Evolutionary conservation across 2,329 filamentous ascomycete species (phyloP).

Genomic region (Pseudonectria foliicola): DNA sequence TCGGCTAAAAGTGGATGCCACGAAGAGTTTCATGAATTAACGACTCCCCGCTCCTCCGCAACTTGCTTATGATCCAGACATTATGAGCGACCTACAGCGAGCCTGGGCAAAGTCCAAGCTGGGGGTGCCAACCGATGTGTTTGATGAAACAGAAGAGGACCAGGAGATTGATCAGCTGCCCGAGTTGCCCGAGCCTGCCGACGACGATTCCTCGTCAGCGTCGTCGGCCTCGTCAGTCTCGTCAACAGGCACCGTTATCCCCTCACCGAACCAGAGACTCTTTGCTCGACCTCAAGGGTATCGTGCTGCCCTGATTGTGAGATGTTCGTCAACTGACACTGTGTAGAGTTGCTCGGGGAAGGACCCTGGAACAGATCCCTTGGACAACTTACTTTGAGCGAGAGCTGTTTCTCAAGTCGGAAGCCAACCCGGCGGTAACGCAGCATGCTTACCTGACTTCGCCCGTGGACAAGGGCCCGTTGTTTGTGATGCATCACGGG

Average conservation of each 20-base stretch:
- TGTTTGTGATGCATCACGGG: constrained; percentile 93
- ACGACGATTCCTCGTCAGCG: constrained; percentile 64
- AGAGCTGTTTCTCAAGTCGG: constrained; percentile 65
- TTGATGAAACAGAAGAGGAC: constrained; percentile 48
- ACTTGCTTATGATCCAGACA: constrained; percentile 14
- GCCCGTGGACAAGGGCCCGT: constrained; percentile 64
- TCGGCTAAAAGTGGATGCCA: too few species aligned
- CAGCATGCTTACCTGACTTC: constrained; percentile 88
- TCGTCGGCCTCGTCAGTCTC: constrained; percentile 79
- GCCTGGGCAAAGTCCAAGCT: constrained; percentile 73
- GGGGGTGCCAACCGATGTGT: constrained; percentile 43
- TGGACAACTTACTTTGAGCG: constrained; percentile 92
- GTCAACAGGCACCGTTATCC: constrained; percentile 85
- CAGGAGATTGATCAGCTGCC: constrained; percentile 40
- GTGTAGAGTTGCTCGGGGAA: constrained; percentile 40
- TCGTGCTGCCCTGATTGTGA: constrained; percentile 7
- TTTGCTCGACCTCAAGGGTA: constrained; percentile 67
- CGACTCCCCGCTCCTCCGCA: constrained; percentile 12
- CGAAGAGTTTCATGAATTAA: background rate
- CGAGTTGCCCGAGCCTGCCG: constrained; percentile 38
- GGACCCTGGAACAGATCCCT: constrained; percentile 57
- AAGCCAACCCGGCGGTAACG: constrained; percentile 41
- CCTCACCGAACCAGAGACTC: constrained; percentile 64
- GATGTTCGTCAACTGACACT: constrained; percentile 18
- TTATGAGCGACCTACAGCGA: constrained; percentile 76